Evolutionary conservation across 163 green algal genomes (phyloP).

Genomic region (Chlorella variabilis): DNA sequence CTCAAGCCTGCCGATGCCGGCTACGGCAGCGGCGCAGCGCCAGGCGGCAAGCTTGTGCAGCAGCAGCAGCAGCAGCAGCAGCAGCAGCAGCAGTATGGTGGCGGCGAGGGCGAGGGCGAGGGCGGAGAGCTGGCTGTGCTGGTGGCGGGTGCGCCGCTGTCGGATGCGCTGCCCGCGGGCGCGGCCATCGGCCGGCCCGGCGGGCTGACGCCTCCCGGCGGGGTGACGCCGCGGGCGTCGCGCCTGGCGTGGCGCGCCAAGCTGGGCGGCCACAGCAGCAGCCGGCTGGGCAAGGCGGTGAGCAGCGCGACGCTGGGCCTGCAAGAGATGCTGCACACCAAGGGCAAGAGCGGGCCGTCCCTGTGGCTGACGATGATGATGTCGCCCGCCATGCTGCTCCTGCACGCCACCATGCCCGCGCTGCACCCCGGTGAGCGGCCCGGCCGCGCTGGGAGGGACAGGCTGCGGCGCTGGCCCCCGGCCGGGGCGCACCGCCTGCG

Average conservation of each 20-base stretch:
- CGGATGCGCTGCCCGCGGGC: not conserved
- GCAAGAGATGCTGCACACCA: conserved; percentile 40
- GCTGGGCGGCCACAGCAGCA: not conserved
- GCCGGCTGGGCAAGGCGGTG: not conserved
- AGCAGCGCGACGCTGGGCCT: not conserved
- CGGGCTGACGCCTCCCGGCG: not conserved
- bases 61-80: conserved; percentile 10
- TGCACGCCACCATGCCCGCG: conserved; percentile 56
- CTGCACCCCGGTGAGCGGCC: conserved; percentile 13
- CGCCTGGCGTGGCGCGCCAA: not conserved
- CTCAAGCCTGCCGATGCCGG: not conserved
- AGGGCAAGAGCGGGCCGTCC: conserved; percentile 20
- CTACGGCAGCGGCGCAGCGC: not conserved
- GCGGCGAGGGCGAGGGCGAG: not conserved
- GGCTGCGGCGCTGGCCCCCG: too few species aligned
- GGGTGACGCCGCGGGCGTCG: not conserved
- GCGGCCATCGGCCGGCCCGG: not conserved
- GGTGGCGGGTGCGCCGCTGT: not conserved
- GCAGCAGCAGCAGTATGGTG: not conserved
- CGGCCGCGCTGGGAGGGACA: not conserved
- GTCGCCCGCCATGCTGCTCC: conserved; percentile 44
- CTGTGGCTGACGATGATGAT: conserved; percentile 24
- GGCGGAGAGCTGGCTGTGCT: conserved; percentile 4
- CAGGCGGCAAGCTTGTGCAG: not conserved
- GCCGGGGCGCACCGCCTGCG: too few species aligned